These are phyloP conservation scores for Elongisporangium undulatum DNA, from an alignment of 352 stramenopile genomes.

Conservation along the genomic window DNA sequence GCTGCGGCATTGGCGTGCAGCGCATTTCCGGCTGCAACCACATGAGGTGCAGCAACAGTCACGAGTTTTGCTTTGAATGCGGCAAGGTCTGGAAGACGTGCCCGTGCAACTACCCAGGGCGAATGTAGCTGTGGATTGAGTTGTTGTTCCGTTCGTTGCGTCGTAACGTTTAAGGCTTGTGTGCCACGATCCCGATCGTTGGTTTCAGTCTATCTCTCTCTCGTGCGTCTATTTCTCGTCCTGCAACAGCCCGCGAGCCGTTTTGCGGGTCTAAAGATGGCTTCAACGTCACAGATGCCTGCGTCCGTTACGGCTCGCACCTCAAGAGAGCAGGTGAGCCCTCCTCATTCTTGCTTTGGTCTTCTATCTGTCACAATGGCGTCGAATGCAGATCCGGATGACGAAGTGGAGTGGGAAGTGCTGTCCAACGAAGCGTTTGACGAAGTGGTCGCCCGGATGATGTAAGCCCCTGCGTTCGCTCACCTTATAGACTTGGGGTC, in stretches of 20 bases:
- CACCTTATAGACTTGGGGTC: no score
- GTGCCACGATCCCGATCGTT: not conserved
- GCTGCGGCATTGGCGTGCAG: constrained; percentile 63
- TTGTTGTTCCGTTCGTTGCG: not conserved
- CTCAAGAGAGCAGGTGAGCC: no score
- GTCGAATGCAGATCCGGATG: not conserved
- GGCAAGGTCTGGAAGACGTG: constrained; percentile 35
- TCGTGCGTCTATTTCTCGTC: not conserved
- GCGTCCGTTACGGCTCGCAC: not conserved
- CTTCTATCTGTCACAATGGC: not conserved
- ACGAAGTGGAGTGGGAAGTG: constrained; percentile 17
- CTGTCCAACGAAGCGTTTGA: constrained; percentile 39
- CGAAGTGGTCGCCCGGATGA: constrained; percentile 37
- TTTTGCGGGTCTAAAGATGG: not conserved
- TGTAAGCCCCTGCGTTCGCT: constrained; percentile 22
- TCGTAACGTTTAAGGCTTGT: no score
- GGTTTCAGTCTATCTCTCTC: not conserved
- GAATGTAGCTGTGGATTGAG: not conserved
- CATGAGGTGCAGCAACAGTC: constrained; percentile 51
- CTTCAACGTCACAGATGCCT: not conserved
- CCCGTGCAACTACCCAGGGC: constrained; percentile 10
- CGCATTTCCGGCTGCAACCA: constrained; percentile 44
- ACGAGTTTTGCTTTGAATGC: constrained; percentile 64
- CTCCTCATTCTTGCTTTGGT: not conserved
- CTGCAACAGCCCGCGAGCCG: not conserved